Evolutionary conservation across 805 yeast genomes (phyloP), one percentile per base, ranked within the genome.

Genomic region (Ogataea henricii): DNA sequence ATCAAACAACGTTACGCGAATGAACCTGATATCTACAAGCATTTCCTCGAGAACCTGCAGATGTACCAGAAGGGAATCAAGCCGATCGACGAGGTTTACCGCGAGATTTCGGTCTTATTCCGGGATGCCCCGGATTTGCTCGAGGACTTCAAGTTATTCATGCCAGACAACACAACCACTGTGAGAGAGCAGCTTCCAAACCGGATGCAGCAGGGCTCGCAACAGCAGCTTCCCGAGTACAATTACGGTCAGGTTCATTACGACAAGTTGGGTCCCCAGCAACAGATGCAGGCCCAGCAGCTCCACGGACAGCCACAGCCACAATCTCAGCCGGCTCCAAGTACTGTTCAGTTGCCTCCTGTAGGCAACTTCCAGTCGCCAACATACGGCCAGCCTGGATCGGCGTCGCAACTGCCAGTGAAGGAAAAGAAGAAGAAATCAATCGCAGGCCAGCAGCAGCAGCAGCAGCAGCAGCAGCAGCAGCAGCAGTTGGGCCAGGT

Each of bases 1-100:
- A 94, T 94, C 64, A 95, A 95, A 66, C 91, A 90, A 47, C 79
- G 98, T 53, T 94, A 90, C 66, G 87, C 96, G 17, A 80, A 83
- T 60, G 96, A 91, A 66, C 99, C 99, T 0, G 97, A 92, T 60
- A 89, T 91, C 48, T 94, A 94, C 73, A 94, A 94, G 69, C 90
- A 85, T 58, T 94, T 94, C 58, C 73, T 95, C 68, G 99, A 94
- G 66, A 94, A 92, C 48, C 73, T 94, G 58, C 99, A 94, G 67
- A 92, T 97, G 39, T 94, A 92, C 65, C 99, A 94, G 71, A 82
- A 96, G 54, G 99, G 92, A 63, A 96, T 90, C 63, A 87, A 89
- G 62, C 96, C 97, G 40, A 94, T 94, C 45, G 85, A 89, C 43
- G 98, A 94, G 62, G 99, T 94, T 10, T 94, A 94, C 62, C 86